Evolutionary conservation across 163 green algal species (phyloP), one percentile per base, ranked within the genome.

Genomic region (Scenedesmus sp.): DNA sequence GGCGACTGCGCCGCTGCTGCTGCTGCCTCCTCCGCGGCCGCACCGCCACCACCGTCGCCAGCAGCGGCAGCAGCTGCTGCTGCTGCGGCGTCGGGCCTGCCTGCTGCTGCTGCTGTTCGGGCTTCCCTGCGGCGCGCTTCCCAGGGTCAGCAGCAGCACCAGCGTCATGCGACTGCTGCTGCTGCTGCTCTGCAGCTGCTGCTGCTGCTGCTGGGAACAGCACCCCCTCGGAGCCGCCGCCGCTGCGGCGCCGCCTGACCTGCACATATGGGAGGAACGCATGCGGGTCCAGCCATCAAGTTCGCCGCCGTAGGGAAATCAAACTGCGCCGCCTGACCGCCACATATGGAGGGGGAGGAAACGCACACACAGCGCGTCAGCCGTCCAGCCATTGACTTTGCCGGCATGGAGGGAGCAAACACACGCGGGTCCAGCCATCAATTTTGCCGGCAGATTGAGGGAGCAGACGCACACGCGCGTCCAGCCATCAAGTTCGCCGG

Each of bases 151-250:
- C 81, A 53, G 46, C 81, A 86, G 30, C 81, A n/a, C 3, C n/a
- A 43, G 81, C 49, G 65, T 65, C 53, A 65, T 65, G 53, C 53
- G 53, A 65, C 15, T 30, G 53, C 18, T 65, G 76, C 73, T 49
- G 73, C 79, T 85, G 42, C 26, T 86, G 43, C 80, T 85, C 40
- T 85, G n/a, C n/a, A n/a, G n/a, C n/a, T n/a, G n/a, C n/a, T n/a
- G n/a, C n/a, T n/a, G 43, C 81, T 86, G 81, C n/a, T 37, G 26
- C 15, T 35, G 56, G 12, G 65, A 51, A 61, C 78, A 84, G 53
- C 51, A 61, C 37, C 33, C 16, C 79, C 10, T 43, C 79, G 26
- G 10, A 30, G 53, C 42, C 40, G 18, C 79, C 43, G 33, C 79
- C 18, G 26, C 40, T 65, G 53, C 53, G 53, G 15, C 53, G 53